Conservation (phyloP, 306 rosid genomes). For the Erythrophleum fordii region DNA sequence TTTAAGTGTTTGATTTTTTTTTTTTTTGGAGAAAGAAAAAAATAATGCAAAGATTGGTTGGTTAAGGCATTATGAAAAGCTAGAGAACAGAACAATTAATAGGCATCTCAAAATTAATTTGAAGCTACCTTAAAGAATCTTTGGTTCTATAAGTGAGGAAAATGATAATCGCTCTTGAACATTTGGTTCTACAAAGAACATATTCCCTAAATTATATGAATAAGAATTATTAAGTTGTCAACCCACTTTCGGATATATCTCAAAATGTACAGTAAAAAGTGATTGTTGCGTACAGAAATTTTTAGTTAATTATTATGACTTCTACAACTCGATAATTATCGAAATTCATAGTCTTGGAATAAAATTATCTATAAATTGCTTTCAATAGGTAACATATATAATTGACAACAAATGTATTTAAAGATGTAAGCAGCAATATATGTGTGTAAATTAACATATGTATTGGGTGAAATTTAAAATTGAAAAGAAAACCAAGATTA, state of each 20-base stretch:
- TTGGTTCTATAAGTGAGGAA: background rate
- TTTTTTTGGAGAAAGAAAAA: background rate
- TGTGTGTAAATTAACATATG: background rate
- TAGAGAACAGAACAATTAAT: background rate
- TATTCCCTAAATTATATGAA: background rate
- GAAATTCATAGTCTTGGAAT: background rate
- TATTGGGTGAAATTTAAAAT: background rate
- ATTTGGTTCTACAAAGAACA: background rate
- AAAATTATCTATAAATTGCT: background rate
- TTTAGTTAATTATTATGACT: background rate
- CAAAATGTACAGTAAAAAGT: constrained; percentile 2
- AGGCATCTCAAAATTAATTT: background rate
- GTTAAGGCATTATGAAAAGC: background rate
- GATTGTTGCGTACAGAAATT: background rate
- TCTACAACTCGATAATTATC: background rate
- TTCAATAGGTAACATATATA: background rate
- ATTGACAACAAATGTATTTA: background rate
- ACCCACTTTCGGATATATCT: background rate
- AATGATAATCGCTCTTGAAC: background rate
- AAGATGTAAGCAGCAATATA: background rate
- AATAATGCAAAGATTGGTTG: background rate
- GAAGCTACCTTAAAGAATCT: background rate
- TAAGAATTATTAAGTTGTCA: background rate
- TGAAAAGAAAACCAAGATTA: background rate
- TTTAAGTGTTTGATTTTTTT: too few relatives aligned